phyloP scores from a whole-genome alignment of 352 stramenopile genomes.

The Globisporangium acanthophoron region DNA sequence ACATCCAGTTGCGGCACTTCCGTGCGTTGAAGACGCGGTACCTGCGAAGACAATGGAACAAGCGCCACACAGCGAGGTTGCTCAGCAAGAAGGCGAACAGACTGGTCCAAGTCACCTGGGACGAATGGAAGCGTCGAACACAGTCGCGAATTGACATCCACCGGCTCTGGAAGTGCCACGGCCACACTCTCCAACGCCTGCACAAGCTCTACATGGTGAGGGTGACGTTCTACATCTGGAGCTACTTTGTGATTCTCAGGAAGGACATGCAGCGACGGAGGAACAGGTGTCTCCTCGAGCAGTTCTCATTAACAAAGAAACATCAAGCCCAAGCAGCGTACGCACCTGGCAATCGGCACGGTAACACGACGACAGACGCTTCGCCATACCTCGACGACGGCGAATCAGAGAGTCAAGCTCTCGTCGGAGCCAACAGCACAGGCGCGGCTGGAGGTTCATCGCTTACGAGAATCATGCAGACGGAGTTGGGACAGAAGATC shows the following conservation, averaged over 20 bases:
- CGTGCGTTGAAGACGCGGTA: constrained; percentile 33
- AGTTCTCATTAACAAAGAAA: constrained; percentile 18
- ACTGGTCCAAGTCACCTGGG: constrained; percentile 21
- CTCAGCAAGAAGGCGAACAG: constrained; percentile 19
- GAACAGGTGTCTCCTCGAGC: constrained; percentile 28
- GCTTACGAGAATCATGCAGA: constrained; percentile 61
- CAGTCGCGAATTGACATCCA: constrained; percentile 18
- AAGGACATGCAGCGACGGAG: constrained; percentile 35
- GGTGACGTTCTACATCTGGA: constrained; percentile 44
- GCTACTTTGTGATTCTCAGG: constrained; percentile 60
- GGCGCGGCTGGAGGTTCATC: background rate
- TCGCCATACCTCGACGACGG: background rate
- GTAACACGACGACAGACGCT: background rate
- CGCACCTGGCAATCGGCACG: background rate
- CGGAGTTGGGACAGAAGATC: constrained; percentile 39
- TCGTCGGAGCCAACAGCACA: background rate
- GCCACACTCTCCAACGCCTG: constrained; percentile 47
- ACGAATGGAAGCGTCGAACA: constrained; percentile 25
- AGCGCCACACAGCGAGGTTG: constrained; percentile 21
- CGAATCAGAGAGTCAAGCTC: background rate
- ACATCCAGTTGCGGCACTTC: constrained; percentile 55
- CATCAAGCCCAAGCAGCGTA: constrained; percentile 9
- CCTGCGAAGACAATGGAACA: constrained; percentile 24
- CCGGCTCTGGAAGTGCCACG: constrained; percentile 37
- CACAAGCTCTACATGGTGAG: constrained; percentile 59